Evolutionary conservation across 179 eudicot species (phyloP).

Genomic region (Carnegiea gigantea): DNA sequence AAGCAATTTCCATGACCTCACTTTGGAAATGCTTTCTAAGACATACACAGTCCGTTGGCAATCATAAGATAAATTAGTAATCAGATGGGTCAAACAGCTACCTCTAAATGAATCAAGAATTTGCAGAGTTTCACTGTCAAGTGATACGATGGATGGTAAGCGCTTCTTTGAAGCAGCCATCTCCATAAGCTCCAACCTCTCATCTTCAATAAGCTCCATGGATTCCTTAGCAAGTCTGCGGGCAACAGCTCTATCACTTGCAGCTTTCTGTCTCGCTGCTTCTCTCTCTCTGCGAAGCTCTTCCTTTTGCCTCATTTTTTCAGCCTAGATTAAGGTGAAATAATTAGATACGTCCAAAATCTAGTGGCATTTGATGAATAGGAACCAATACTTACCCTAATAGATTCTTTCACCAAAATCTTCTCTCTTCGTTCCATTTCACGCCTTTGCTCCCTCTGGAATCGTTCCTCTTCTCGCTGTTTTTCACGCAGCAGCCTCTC

Average conservation of each 20-base stretch:
- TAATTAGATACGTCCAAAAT: conserved; percentile 13
- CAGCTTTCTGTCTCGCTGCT: conserved; percentile 88
- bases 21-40: neutral
- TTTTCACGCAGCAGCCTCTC: conserved; percentile 85
- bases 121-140: conserved; percentile 71
- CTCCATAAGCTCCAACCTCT: conserved; percentile 88
- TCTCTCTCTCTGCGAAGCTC: conserved; percentile 82
- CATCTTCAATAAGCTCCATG: conserved; percentile 84
- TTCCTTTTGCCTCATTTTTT: conserved; percentile 80
- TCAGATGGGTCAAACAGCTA: conserved; percentile 24
- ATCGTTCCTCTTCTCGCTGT: conserved; percentile 87
- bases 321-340: conserved; percentile 50
- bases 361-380: neutral
- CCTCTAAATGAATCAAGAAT: conserved; percentile 73
- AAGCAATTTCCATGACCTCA: neutral
- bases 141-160: conserved; percentile 68
- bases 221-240: conserved; percentile 91
- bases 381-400: conserved; percentile 52
- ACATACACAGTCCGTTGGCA: neutral
- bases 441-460: conserved; percentile 82
- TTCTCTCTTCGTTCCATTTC: conserved; percentile 88
- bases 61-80: neutral
- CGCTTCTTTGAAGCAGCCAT: conserved; percentile 72
- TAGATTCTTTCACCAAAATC: conserved; percentile 63
- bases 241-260: conserved; percentile 86